Base-by-base conservation (phyloP, 768 basidiomycete species). In the Porphyrellus cyaneotinctus region DNA sequence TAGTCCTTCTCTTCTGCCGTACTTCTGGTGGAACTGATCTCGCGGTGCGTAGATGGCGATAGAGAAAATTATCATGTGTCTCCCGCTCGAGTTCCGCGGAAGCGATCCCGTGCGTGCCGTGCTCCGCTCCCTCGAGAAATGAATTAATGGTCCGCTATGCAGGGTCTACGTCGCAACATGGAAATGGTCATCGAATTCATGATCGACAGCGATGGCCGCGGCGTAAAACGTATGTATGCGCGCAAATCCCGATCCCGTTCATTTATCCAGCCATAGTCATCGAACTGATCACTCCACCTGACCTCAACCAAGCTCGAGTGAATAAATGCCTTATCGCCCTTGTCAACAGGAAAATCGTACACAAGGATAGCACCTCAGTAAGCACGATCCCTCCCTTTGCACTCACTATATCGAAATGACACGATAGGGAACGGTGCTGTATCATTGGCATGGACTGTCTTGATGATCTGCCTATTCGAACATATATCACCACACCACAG, bases 271-370 rank as follows among this genome's bases (percentile, higher is more conserved):
- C 17, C 18, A 10, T 4, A 95, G 93, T 95, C 22, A 70, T 79
- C 28, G 88, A 91, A 51, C 76, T 95, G 49, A 79, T 94, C 59
- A 78, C 76, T 37, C 84, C 84, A 2, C 90, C 91, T 0, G 89
- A 92, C 57, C 78, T 95, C 33, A 90, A 85, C 47, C 93, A 95
- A 73, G 88, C 92, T 9, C 79, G 89, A 38, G 94, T 92, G 37
- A 95, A 97, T 69, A 95, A 92, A 67, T 95, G 92, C 60, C 76
- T 97, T 33, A 92, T 97, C 47, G 91, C 92, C 2, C 74, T 97
- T 8, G 92, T 95, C 5, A 87, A 87, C 64, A 79, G 90, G 44
- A 95, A 95, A 64, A 78, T 90, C 18, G 88, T 93, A 1, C 75
- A 74, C 51, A 95, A 94, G 68, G 84, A 88, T 38, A 88, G 76